Evolutionary conservation across 371 early-diverging fungal species (phyloP), one percentile per base, ranked within the genome.

Genomic region (Batrachochytrium dendrobatidis): DNA sequence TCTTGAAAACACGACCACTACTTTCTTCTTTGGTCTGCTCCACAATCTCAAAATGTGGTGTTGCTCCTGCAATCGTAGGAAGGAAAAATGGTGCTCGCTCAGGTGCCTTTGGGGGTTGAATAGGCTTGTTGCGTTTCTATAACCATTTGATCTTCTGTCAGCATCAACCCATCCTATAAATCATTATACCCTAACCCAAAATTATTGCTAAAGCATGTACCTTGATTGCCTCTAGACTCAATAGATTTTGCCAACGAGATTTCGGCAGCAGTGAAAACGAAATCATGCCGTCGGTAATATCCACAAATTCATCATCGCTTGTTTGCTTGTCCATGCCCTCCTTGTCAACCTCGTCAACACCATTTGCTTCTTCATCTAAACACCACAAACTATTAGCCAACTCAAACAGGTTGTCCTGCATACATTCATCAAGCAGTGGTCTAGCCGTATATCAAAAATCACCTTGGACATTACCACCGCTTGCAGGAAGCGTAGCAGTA

Each of bases 81-180:
- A 96, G 71, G 76, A 96, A 96, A 82, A 96, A 96, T 17, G 95
- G 94, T 18, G 92, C 91, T 53, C 82, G 77, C 65, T 90, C 94
- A 28, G 92, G 90, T 20, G 80, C 82, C 63, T 92, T 91, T 18
- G 92, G 91, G 22, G 92, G 82, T 66, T 87, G 85, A 57, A 78
- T 86, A 24, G 96, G 91, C 68, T 88, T 89, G 72, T 94, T 95
- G 53, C 98, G 88, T 70, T 89, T 80, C 83, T 85, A n/a, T 15
- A 35, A 32, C 49, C 25, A 50, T 25, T 15, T 6, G 22, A 35
- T 53, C 55, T 43, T 8, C 20, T 45, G 46, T 45, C 24, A 45
- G 6, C 3, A 3, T 7, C 3, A 26, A 20, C 7, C 26, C 5
- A 25, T 55, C 35, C 26, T 12, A n/a, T n/a, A 39, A n/a, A 12